Evolutionary conservation across 306 rosid species (phyloP), one percentile per base, ranked within the genome.

Genomic region (Cyamopsis tetragonoloba): DNA sequence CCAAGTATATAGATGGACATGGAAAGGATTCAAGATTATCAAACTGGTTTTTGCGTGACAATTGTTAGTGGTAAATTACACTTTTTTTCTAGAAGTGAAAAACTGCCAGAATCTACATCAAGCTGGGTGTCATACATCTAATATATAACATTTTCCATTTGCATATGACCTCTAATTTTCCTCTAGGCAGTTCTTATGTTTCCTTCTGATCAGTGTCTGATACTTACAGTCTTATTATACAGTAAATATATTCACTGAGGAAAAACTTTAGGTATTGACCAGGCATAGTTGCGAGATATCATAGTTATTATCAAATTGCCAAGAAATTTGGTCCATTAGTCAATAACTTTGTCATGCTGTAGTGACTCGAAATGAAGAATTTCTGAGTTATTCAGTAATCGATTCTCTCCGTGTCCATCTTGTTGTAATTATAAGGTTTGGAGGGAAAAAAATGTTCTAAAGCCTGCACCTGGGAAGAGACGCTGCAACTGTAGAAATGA

Each of bases 401-500:
- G 48, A 15, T 62, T 68, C 56, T 43, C 22, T 35, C 8, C 65
- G 50, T 62, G 73, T 44, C 31, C 44, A 49, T 69, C 48, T 60
- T 20, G 3, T 73, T 79, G 48, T 7, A 38, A 68, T 43, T 61
- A 15, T 56, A 76, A 93, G 99, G 95, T 93, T 48, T 93, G 99
- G 99, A 88, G 99, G 80, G 99, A 93, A 84, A 93, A 93, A 75
- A 93, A 90, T 47, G 74, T 88, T 50, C 3, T 93, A 47, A 93
- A 93, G 81, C 46, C 96, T 28, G 97, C 99, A 63, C 97, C 96
- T 28, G 99, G 99, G 32, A 93, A 90, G 80, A 88, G 99, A 79
- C 84, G 89, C 46, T 93, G 99, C 77, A 93, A 93, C 76, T 93
- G 99, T 79, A 83, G 97, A 82, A 88, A 90, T 51, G 97, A 93